These are phyloP conservation scores for Cucumis melo DNA, from an alignment of 306 rosid species.

Conservation along the genomic window DNA sequence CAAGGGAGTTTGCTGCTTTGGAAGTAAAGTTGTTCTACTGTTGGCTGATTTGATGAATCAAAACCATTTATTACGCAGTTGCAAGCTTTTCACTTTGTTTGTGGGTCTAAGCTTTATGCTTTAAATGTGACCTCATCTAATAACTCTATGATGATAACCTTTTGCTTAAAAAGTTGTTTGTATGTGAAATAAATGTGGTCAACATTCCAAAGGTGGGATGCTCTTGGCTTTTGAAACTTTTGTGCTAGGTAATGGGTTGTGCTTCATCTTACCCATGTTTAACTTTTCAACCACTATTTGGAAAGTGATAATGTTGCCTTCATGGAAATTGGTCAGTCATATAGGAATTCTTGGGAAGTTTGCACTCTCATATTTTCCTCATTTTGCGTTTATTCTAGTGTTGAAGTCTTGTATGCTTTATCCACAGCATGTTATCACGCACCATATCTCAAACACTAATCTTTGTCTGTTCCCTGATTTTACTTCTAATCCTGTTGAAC, in stretches of 20 bases:
- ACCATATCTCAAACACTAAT: not conserved
- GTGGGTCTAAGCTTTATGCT: not conserved
- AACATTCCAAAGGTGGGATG: not conserved
- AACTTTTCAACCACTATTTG: not conserved
- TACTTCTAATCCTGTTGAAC: not conserved
- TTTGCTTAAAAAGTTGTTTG: not conserved
- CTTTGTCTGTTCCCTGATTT: not conserved
- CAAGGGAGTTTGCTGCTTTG: not conserved
- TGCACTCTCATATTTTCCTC: not conserved
- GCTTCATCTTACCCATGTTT: not conserved
- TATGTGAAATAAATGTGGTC: not conserved
- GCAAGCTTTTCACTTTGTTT: not conserved
- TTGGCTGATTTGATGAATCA: not conserved
- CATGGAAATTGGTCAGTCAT: not conserved
- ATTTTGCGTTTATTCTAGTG: not conserved
- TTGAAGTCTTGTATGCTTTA: constrained; percentile 1
- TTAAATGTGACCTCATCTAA: not conserved
- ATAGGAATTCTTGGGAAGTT: not conserved
- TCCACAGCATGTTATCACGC: not conserved
- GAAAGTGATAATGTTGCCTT: not conserved
- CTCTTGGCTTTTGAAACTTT: not conserved
- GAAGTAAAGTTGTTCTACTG: not conserved
- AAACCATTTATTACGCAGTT: not conserved
- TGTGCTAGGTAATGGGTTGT: not conserved
- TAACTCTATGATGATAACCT: not conserved